A percentile compares a stretch with the other conserved stretches of the same genome.
These are phyloP conservation scores for Stromatinia cepivora DNA, from an alignment of 2,329 filamentous ascomycete species.

Conservation along the genomic window DNA sequence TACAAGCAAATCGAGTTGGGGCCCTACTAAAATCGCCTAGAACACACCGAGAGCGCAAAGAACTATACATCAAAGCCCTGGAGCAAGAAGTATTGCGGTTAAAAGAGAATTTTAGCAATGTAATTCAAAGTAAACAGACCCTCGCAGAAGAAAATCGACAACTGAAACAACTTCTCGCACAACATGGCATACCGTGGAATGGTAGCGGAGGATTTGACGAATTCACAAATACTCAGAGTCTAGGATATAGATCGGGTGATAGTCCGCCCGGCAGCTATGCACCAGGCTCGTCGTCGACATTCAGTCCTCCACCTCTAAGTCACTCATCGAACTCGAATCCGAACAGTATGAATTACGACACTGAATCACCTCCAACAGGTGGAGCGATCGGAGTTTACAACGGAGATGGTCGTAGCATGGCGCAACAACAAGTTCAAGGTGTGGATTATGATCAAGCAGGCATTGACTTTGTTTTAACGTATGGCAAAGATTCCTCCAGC, in stretches of 20 bases:
- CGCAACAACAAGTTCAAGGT: conserved; percentile 41
- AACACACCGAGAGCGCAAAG: conserved; percentile 94
- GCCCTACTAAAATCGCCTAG: conserved; percentile 49
- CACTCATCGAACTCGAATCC: conserved; percentile 29
- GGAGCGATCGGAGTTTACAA: neutral
- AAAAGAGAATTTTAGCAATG: conserved; percentile 77
- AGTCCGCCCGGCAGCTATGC: conserved; percentile 65
- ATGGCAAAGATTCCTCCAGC: conserved; percentile 60
- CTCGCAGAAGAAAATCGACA: conserved; percentile 77
- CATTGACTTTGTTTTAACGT: conserved; percentile 90
- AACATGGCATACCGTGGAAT: conserved; percentile 51
- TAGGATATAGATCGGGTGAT: conserved; percentile 52
- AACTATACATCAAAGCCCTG: conserved; percentile 90
- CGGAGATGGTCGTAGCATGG: conserved; percentile 32
- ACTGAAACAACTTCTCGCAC: conserved; percentile 59
- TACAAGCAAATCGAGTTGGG: neutral
- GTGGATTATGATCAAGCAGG: conserved; percentile 79
- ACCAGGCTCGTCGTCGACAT: conserved; percentile 43
- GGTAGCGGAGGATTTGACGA: conserved; percentile 40
- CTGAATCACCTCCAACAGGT: neutral
- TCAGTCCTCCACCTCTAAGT: conserved; percentile 37
- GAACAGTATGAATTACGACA: conserved; percentile 1
- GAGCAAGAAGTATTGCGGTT: conserved; percentile 88
- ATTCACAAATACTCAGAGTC: conserved; percentile 47
- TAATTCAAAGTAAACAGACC: conserved; percentile 73